Evolutionary conservation across 805 yeast genomes (phyloP).

Genomic region (Candida sithepensis): DNA sequence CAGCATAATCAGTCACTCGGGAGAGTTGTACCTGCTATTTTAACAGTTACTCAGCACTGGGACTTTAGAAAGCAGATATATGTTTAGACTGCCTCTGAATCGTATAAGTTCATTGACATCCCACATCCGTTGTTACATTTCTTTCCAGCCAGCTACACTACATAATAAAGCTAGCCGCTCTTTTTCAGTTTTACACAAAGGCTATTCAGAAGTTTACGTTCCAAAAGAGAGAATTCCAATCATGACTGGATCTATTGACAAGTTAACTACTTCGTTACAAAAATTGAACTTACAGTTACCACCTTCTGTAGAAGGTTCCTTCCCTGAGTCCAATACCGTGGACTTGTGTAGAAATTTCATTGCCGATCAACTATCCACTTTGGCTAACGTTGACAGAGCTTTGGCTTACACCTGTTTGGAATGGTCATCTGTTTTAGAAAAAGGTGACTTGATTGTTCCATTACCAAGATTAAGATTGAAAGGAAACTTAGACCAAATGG

Average conservation of each 20-base stretch:
- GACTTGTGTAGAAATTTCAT: constrained; percentile 90
- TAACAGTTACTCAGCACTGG: not conserved
- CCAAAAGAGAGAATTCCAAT: constrained; percentile 7
- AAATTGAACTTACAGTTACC: constrained; percentile 36
- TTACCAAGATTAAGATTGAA: constrained; percentile 86
- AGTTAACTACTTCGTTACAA: constrained; percentile 22
- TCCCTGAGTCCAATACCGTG: constrained; percentile 74
- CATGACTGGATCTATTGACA: constrained; percentile 25
- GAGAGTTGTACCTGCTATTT: too few relatives aligned
- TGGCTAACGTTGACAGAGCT: constrained; percentile 67
- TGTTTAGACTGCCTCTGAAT: not conserved
- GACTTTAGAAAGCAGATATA: not conserved
- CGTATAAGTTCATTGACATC: not conserved
- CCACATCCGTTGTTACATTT: not conserved
- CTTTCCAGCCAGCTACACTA: not conserved
- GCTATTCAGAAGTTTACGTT: constrained; percentile 11
- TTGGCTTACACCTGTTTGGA: constrained; percentile 84
- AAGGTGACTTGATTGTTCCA: constrained; percentile 92
- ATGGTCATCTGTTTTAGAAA: constrained; percentile 78
- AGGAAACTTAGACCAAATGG: constrained; percentile 75
- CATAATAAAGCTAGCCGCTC: not conserved
- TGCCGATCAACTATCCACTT: constrained; percentile 66
- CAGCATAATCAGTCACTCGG: too few relatives aligned
- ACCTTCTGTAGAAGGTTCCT: constrained; percentile 49
- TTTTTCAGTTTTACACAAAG: not conserved